phyloP scores from a whole-genome alignment of 768 basidiomycete genomes.

The Ramaria sp. region DNA sequence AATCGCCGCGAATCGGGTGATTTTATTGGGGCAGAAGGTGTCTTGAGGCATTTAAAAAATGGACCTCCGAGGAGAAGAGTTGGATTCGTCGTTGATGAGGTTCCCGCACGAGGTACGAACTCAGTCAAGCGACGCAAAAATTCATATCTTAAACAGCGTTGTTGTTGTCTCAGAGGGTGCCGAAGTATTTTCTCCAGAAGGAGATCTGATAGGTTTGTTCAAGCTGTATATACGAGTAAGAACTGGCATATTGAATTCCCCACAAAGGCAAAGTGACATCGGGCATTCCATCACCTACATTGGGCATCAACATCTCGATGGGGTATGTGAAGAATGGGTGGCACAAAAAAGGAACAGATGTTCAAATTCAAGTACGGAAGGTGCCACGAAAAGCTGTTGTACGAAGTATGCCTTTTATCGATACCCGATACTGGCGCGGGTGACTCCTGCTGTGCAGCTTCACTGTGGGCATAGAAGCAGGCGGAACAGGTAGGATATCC shows the following conservation, averaged over 20 bases:
- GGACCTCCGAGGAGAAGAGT: conserved; percentile 72
- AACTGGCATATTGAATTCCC: conserved; percentile 1
- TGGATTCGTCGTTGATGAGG: conserved; percentile 72
- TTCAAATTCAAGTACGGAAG: conserved; percentile 77
- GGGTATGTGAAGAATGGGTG: conserved; percentile 73
- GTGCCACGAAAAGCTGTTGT: conserved; percentile 67
- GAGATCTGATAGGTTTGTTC: conserved; percentile 51
- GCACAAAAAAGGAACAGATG: conserved; percentile 85
- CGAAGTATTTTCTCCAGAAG: conserved; percentile 50
- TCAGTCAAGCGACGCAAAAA: background rate
- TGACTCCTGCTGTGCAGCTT: conserved; percentile 4
- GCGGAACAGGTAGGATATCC: no score
- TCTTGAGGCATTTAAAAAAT: conserved; percentile 68
- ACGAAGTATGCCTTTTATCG: conserved; percentile 81
- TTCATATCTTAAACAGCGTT: background rate
- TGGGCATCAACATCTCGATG: conserved; percentile 92
- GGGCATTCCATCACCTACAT: conserved; percentile 89
- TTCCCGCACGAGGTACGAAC: conserved; percentile 65
- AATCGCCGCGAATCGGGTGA: conserved; percentile 57
- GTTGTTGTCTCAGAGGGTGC: conserved; percentile 52
- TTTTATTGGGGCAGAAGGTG: conserved; percentile 72
- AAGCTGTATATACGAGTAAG: background rate
- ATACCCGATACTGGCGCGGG: conserved; percentile 73
- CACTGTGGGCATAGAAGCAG: no score
- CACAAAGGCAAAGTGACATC: conserved; percentile 68